phyloP scores from a whole-genome alignment of 2,329 filamentous ascomycete genomes.

The Ciborinia camelliae region DNA sequence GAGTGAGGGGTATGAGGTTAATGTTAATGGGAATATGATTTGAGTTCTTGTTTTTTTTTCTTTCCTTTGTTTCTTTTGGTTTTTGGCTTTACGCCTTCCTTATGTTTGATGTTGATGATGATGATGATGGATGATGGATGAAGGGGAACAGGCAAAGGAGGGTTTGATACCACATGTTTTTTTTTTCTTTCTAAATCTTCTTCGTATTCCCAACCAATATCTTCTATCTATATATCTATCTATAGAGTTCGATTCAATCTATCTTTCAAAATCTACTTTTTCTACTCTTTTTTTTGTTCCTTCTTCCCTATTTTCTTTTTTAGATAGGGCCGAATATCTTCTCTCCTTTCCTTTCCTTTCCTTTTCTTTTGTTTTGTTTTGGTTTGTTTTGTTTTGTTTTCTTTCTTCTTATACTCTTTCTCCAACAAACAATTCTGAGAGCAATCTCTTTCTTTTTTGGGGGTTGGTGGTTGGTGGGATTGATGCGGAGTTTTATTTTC shows the following conservation, averaged over 20 bases:
- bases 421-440: background rate
- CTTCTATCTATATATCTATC: background rate
- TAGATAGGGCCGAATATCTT: too few species aligned
- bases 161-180: conserved; percentile 14
- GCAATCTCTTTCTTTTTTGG: conserved; percentile 9
- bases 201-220: conserved; percentile 2
- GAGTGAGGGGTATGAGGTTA: conserved; percentile 77
- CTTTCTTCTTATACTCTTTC: background rate
- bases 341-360: background rate
- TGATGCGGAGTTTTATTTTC: background rate
- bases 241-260: background rate
- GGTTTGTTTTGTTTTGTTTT: background rate
- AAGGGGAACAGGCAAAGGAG: background rate
- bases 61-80: background rate
- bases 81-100: background rate
- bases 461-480: background rate
- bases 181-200: background rate
- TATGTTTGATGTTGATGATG: too few species aligned
- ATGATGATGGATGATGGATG: conserved; percentile 2
- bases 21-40: conserved; percentile 76
- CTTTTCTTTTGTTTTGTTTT: background rate
- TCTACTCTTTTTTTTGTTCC: too few species aligned
- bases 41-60: conserved; percentile 33
- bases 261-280: background rate
- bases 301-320: too few species aligned